These are phyloP conservation scores for Ascodesmis nigricans DNA, from an alignment of 495 filamentous ascomycete species.

Conservation along the genomic window DNA sequence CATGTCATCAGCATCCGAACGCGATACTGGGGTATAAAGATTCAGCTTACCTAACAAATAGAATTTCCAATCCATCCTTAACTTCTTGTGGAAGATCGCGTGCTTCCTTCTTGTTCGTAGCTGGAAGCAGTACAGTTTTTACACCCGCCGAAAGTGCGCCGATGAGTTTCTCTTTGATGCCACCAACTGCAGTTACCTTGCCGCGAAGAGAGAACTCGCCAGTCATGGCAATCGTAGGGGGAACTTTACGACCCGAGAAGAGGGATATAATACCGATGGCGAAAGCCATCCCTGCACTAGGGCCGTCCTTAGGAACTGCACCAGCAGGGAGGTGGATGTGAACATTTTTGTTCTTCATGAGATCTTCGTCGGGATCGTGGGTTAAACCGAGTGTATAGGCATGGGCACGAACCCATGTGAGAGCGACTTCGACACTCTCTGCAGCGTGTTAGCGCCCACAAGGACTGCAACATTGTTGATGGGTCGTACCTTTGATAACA, in stretches of 20 bases:
- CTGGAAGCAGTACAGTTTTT: slow-evolving; percentile 75
- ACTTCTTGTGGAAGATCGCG: slow-evolving; percentile 86
- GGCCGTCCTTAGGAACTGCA: slow-evolving; percentile 61
- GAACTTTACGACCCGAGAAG: slow-evolving; percentile 70
- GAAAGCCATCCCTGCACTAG: slow-evolving; percentile 77
- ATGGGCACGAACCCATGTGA: slow-evolving; percentile 92
- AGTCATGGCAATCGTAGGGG: slow-evolving; percentile 90
- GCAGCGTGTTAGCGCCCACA: slow-evolving; percentile 6
- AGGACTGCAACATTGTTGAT: not conserved
- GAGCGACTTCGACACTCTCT: slow-evolving; percentile 86
- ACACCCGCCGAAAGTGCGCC: slow-evolving; percentile 84
- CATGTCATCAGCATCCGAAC: slow-evolving; percentile 10
- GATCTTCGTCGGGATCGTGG: slow-evolving; percentile 57
- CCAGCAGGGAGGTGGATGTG: slow-evolving; percentile 94
- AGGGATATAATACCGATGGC: slow-evolving; percentile 81
- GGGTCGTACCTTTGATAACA: slow-evolving; percentile 49
- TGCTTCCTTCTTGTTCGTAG: slow-evolving; percentile 77
- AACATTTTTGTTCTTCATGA: slow-evolving; percentile 86
- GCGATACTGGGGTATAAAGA: slow-evolving; percentile 1
- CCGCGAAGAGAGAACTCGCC: slow-evolving; percentile 82
- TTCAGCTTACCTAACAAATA: slow-evolving; percentile 55
- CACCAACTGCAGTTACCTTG: slow-evolving; percentile 40
- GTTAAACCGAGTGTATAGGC: slow-evolving; percentile 79
- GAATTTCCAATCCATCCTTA: slow-evolving; percentile 63
- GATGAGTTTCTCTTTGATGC: slow-evolving; percentile 98